Percentiles rank a stretch among this genome's conserved stretches.
Evolutionary conservation across 2,329 filamentous ascomycete species (phyloP).

Genomic region (Pseudogymnoascus sp.): DNA sequence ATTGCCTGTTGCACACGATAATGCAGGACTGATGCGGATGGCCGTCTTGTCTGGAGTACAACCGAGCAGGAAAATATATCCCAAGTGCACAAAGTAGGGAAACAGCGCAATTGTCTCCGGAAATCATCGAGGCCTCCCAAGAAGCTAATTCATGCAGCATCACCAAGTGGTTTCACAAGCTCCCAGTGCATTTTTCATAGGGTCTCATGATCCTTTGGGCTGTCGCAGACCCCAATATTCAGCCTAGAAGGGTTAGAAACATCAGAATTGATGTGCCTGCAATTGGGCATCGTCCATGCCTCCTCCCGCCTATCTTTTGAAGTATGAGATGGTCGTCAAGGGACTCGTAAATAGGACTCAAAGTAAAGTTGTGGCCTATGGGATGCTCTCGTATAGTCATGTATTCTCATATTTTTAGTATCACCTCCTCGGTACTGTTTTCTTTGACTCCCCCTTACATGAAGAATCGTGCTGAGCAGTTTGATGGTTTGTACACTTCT

Average conservation of each 20-base stretch:
- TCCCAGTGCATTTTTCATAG: background rate
- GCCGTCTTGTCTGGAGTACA: background rate
- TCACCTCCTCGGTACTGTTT: background rate
- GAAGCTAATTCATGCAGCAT: slow-evolving; percentile 5
- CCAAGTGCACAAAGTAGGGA: background rate
- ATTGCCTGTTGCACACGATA: background rate
- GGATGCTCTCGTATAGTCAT: background rate
- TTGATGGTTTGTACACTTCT: background rate
- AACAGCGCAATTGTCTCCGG: background rate
- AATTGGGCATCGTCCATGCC: background rate
- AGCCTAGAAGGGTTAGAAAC: background rate
- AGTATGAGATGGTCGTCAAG: background rate
- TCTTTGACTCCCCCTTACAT: background rate
- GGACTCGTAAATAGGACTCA: background rate
- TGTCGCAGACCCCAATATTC: background rate
- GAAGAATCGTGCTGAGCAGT: background rate
- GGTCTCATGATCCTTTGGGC: background rate
- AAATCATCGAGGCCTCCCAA: background rate
- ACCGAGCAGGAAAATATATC: background rate
- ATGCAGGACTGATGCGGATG: background rate
- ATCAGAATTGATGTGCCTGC: background rate
- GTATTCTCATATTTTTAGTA: background rate
- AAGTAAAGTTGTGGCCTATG: background rate
- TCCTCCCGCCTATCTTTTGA: background rate
- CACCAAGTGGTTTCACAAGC: background rate